These are phyloP conservation scores for Saccharomycopsis oosterbeekiorum DNA, from an alignment of 805 yeast species.

Conservation along the genomic window DNA sequence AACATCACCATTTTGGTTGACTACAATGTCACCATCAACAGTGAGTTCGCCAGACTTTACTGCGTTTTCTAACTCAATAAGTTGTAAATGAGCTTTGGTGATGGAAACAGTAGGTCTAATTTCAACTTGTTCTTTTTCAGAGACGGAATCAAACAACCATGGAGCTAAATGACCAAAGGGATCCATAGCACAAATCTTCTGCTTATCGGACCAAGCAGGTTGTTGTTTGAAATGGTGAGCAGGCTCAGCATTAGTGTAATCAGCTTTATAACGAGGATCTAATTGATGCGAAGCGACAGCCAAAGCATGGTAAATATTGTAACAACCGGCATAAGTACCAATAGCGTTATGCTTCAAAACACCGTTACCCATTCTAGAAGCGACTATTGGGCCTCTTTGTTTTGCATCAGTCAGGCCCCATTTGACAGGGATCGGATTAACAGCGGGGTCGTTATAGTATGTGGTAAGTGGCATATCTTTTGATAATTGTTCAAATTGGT, in stretches of 20 bases:
- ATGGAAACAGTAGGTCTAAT: slow-evolving; percentile 57
- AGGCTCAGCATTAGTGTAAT: slow-evolving; percentile 56
- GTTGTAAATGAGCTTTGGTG: slow-evolving; percentile 55
- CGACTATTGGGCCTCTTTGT: slow-evolving; percentile 49
- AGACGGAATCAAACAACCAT: slow-evolving; percentile 39
- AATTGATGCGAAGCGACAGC: slow-evolving; percentile 54
- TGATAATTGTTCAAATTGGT: slow-evolving; percentile 12
- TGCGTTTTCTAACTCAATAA: slow-evolving; percentile 48
- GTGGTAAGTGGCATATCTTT: slow-evolving; percentile 39
- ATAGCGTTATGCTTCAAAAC: slow-evolving; percentile 47
- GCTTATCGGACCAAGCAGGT: slow-evolving; percentile 44
- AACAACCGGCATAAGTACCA: slow-evolving; percentile 59
- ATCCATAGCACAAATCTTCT: slow-evolving; percentile 55
- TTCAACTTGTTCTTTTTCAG: slow-evolving; percentile 40
- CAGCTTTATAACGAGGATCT: slow-evolving; percentile 42
- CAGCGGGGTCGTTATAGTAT: slow-evolving; percentile 38
- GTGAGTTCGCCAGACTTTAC: slow-evolving; percentile 41
- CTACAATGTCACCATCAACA: slow-evolving; percentile 53
- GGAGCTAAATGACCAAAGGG: slow-evolving; percentile 62
- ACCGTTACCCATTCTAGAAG: slow-evolving; percentile 41
- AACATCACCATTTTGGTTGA: slow-evolving; percentile 51
- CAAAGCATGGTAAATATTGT: slow-evolving; percentile 54
- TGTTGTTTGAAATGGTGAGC: slow-evolving; percentile 45
- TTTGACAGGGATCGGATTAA: slow-evolving; percentile 37
- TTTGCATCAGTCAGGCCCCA: slow-evolving; percentile 45